Percentiles rank a stretch among this genome's conserved stretches.
Conservation (phyloP, 768 basidiomycete species). For the Albatrellus ellisii region DNA sequence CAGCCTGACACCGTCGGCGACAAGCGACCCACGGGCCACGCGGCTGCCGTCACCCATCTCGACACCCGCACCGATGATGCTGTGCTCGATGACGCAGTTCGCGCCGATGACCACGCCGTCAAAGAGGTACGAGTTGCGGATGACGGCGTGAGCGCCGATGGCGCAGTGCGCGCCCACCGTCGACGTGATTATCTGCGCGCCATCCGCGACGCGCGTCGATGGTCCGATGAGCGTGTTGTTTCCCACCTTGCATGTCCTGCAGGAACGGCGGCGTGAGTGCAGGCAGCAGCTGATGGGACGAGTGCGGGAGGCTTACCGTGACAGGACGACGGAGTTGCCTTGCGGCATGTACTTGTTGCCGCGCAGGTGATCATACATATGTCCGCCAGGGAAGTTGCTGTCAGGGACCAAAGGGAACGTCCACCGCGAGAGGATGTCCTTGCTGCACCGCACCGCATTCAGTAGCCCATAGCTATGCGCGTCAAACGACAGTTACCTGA, state of each 20-base stretch:
- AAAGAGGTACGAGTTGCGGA: slow-evolving; percentile 74
- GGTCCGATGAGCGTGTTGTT: slow-evolving; percentile 81
- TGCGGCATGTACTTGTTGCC: slow-evolving; percentile 85
- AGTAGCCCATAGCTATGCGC: not conserved
- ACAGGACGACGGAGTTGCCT: slow-evolving; percentile 58
- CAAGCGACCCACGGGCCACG: slow-evolving; percentile 65
- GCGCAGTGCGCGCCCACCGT: slow-evolving; percentile 68
- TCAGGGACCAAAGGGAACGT: slow-evolving; percentile 95
- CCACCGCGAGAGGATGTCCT: slow-evolving; percentile 88
- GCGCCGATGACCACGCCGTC: slow-evolving; percentile 63
- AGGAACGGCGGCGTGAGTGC: too few relatives aligned
- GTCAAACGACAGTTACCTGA: slow-evolving; percentile 41
- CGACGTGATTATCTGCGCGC: slow-evolving; percentile 53
- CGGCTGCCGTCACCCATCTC: slow-evolving; percentile 49
- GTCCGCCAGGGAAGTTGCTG: slow-evolving; percentile 76
- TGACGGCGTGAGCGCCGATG: slow-evolving; percentile 56
- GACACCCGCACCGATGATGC: slow-evolving; percentile 76
- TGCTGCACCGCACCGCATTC: slow-evolving; percentile 30
- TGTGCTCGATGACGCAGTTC: slow-evolving; percentile 56
- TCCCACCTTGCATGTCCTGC: slow-evolving; percentile 74
- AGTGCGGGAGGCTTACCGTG: slow-evolving; percentile 45
- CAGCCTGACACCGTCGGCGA: slow-evolving; percentile 71
- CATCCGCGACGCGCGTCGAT: slow-evolving; percentile 49
- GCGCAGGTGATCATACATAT: slow-evolving; percentile 72
- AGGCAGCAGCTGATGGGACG: not conserved